Conservation (phyloP, 805 yeast genomes). For the Torulaspora gathmanii region DNA sequence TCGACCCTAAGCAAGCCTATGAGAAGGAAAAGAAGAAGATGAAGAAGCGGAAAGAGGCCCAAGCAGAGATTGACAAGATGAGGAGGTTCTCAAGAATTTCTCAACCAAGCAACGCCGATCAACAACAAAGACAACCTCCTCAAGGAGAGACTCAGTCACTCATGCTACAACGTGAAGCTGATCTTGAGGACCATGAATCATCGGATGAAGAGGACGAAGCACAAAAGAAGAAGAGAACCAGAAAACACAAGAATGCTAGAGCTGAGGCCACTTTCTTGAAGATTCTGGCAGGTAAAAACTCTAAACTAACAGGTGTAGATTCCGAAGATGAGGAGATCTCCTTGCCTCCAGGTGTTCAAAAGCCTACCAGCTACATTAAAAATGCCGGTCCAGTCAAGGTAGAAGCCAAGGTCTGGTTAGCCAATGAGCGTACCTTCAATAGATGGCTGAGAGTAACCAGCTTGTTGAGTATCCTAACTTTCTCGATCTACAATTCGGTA, state of each 20-base stretch:
- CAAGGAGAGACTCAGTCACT: conserved; percentile 5
- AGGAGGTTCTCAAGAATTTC: conserved; percentile 33
- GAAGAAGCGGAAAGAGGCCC: conserved; percentile 42
- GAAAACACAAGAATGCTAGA: conserved; percentile 30
- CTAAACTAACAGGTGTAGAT: conserved; percentile 53
- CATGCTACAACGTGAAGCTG: conserved; percentile 36
- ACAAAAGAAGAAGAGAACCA: conserved; percentile 10
- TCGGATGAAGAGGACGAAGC: conserved; percentile 38
- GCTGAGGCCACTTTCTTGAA: conserved; percentile 35
- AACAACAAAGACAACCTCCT: conserved; percentile 3
- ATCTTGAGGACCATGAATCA: conserved; percentile 56
- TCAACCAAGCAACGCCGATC: conserved; percentile 12
- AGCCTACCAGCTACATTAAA: conserved; percentile 73
- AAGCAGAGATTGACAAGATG: conserved; percentile 36
- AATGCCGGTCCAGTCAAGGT: conserved; percentile 90
- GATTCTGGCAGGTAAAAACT: conserved; percentile 39
- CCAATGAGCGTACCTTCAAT: conserved; percentile 95
- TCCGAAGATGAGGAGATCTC: conserved; percentile 84
- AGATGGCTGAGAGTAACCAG: conserved; percentile 92
- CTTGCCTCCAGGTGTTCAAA: conserved; percentile 83
- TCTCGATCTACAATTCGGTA: conserved; percentile 75
- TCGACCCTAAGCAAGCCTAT: conserved; percentile 73
- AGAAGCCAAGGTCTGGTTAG: conserved; percentile 97
- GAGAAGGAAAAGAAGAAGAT: conserved; percentile 57
- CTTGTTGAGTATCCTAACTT: conserved; percentile 76